Evolutionary conservation across 805 yeast species (phyloP).

Genomic region (Wickerhamomyces mucosus): DNA sequence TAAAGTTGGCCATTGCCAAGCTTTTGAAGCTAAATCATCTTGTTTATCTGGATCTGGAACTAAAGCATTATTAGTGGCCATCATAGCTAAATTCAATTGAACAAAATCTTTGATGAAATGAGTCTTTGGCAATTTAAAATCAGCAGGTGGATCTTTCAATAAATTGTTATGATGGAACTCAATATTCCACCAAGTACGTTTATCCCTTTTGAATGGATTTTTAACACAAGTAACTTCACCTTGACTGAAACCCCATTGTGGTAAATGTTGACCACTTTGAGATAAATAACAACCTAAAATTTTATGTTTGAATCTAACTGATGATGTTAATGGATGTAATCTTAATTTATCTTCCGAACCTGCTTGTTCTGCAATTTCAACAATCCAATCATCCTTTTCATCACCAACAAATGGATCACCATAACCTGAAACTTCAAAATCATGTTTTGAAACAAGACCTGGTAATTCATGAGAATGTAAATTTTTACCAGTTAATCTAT

Average conservation of each 20-base stretch:
- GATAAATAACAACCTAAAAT: constrained; percentile 76
- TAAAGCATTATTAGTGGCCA: constrained; percentile 77
- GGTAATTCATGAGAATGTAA: constrained; percentile 62
- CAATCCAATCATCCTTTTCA: constrained; percentile 65
- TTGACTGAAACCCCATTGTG: constrained; percentile 97
- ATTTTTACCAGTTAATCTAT: constrained; percentile 52
- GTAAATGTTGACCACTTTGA: constrained; percentile 72
- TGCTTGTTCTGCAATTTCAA: constrained; percentile 57
- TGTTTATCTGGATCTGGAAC: constrained; percentile 69
- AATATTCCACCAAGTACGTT: constrained; percentile 84
- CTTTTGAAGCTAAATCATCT: constrained; percentile 60
- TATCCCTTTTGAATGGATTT: constrained; percentile 60
- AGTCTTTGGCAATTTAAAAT: constrained; percentile 62
- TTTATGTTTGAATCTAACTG: constrained; percentile 65
- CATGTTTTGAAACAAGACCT: constrained; percentile 54
- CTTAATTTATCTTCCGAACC: constrained; percentile 41
- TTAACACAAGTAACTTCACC: constrained; percentile 86
- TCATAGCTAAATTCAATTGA: constrained; percentile 74
- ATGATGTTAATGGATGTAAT: constrained; percentile 76
- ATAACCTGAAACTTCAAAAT: constrained; percentile 78
- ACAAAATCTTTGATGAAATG: constrained; percentile 69
- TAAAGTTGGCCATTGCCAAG: constrained; percentile 89
- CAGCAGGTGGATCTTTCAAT: constrained; percentile 51
- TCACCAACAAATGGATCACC: constrained; percentile 62
- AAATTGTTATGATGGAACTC: constrained; percentile 57